Percentiles rank a stretch among this genome's conserved stretches.
Conservation (phyloP, 2,329 filamentous ascomycete genomes). For the Verticillium nonalfalfae region DNA sequence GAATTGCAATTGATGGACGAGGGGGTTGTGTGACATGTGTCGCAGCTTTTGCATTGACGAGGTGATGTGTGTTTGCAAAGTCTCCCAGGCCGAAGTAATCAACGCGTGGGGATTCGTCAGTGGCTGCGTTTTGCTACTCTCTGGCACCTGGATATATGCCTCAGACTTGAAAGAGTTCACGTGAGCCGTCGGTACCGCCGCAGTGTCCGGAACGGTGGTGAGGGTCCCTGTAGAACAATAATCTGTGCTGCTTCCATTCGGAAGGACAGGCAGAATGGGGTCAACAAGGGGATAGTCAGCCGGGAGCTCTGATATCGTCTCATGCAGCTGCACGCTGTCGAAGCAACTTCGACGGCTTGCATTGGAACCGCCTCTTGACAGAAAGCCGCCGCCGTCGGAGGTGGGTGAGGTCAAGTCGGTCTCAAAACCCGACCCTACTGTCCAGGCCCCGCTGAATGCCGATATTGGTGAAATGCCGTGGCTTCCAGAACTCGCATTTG, state of each 20-base stretch:
- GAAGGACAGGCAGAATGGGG: slow-evolving; percentile 19
- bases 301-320: slow-evolving; percentile 33
- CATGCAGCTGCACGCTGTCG: slow-evolving; percentile 13
- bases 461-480: slow-evolving; percentile 42
- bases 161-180: neutral
- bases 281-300: slow-evolving; percentile 30
- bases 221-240: slow-evolving; percentile 2
- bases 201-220: neutral
- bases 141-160: neutral
- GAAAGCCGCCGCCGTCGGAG: slow-evolving; percentile 26
- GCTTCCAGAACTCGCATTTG: slow-evolving; percentile 31
- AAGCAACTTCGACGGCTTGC: slow-evolving; percentile 15
- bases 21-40: slow-evolving; percentile 29
- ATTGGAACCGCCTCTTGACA: slow-evolving; percentile 16
- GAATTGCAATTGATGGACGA: slow-evolving; percentile 32
- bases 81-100: slow-evolving; percentile 35
- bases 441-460: slow-evolving; percentile 34
- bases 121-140: neutral
- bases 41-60: slow-evolving; percentile 37
- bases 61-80: slow-evolving; percentile 37
- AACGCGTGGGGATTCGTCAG: slow-evolving; percentile 26
- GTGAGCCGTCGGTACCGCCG: neutral
- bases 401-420: slow-evolving; percentile 39
- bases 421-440: slow-evolving; percentile 30
- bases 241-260: slow-evolving; percentile 9